Evolutionary conservation across 371 early-diverging fungal genomes (phyloP), one percentile per base, ranked within the genome.

Genomic region (Blakeslea trispora): DNA sequence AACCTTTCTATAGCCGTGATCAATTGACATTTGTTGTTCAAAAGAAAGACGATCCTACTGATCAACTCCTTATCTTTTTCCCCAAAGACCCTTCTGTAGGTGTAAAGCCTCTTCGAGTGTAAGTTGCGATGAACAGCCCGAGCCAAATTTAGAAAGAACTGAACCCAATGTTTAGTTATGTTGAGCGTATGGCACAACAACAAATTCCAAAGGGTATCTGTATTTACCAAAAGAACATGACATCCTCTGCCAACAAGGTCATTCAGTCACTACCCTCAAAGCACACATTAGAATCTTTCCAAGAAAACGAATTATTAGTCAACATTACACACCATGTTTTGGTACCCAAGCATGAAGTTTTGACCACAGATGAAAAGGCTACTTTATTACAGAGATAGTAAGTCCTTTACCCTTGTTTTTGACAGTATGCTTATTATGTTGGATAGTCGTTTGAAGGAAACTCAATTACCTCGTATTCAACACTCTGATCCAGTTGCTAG

Each of bases 271-370:
- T 75, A 57, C 79, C 81, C 42, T 77, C 90, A 28, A 92, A 91
- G 61, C 94, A 93, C 65, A 84, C 87, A 4, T 64, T 99, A 37
- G 99, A 99, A 66, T 82, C 90, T 8, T 99, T 99, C 77, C 81
- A 91, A 61, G 98, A 98, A 68, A 81, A 89, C 47, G 99, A 99
- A 71, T 72, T 99, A 50, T 74, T 98, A 37, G 98, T 99, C 63
- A 99, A 99, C 75, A 97, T 99, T 54, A 99, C 99, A 35, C 85
- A 95, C 62, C 99, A 99, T 74, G 83, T 84, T 42, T 81, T 98
- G 46, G 99, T 99, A 18, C 99, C 99, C 22, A 87, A 89, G 66
- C 99, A 99, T 69, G 90, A 87, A 64, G 90, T 99, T 8, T 74
- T 99, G 41, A 81, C 83, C 11, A 72, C 83, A 11, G 98, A 94